A percentile compares a stretch with the other conserved stretches of the same genome.
Evolutionary conservation across 139 green algal species (phyloP).

Genomic region (Chlamydomonas incerta): DNA sequence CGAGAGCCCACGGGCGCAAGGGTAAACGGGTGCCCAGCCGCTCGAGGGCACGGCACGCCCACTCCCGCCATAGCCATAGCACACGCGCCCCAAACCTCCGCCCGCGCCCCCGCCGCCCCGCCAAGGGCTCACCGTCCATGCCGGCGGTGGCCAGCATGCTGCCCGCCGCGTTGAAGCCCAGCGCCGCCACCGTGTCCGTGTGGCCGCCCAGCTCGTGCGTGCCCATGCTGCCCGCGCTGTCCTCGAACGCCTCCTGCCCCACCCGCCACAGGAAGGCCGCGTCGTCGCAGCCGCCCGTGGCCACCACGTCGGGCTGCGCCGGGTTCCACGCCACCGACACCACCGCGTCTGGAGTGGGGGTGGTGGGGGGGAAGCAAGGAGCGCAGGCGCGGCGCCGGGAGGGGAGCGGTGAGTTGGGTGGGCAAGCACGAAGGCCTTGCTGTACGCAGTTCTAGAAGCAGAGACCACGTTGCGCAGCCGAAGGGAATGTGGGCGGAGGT

Average conservation of each 20-base stretch:
- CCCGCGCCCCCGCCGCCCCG: too few species aligned
- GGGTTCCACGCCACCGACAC: slow-evolving; percentile 84
- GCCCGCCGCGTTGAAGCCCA: slow-evolving; percentile 85
- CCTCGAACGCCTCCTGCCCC: slow-evolving; percentile 75
- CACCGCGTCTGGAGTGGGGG: slow-evolving; percentile 67
- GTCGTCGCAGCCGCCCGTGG: slow-evolving; percentile 86
- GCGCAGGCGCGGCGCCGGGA: too few species aligned
- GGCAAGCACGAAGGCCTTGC: neutral
- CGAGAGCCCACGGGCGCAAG: too few species aligned
- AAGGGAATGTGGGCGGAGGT: too few species aligned
- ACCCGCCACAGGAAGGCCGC: slow-evolving; percentile 79
- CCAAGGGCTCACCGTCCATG: slow-evolving; percentile 79
- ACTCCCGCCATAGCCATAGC: too few species aligned
- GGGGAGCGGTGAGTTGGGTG: neutral
- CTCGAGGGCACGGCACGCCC: too few species aligned
- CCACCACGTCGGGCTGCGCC: slow-evolving; percentile 71
- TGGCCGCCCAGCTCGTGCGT: slow-evolving; percentile 84
- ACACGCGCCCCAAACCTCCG: too few species aligned
- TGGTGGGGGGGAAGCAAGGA: neutral
- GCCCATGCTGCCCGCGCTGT: slow-evolving; percentile 59
- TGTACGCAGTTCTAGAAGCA: too few species aligned
- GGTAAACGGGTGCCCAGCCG: too few species aligned
- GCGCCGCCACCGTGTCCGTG: slow-evolving; percentile 84
- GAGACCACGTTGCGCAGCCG: neutral
- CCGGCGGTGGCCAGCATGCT: slow-evolving; percentile 84